These are phyloP conservation scores for Collybia nuda DNA, from an alignment of 768 basidiomycete species.

Conservation along the genomic window DNA sequence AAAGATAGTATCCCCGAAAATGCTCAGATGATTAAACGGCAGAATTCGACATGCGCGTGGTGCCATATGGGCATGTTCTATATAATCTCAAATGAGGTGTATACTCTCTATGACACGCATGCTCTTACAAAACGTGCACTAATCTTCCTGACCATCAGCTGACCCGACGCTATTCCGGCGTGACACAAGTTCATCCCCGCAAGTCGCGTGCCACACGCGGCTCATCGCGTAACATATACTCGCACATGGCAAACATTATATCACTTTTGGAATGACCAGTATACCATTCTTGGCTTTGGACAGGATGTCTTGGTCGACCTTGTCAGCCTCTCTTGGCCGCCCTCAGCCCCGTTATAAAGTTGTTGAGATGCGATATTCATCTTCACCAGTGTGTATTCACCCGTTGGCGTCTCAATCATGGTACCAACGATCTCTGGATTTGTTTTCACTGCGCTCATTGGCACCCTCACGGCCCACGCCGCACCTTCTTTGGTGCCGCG, in stretches of 20 bases:
- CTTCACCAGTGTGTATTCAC: constrained; percentile 1
- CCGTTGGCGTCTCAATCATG: not conserved
- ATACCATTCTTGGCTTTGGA: not conserved
- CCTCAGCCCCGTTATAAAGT: not conserved
- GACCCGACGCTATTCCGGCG: not conserved
- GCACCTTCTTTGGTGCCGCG: constrained; percentile 11
- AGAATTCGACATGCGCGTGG: too few relatives aligned
- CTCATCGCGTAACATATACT: not conserved
- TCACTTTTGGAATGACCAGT: not conserved
- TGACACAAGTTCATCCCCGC: not conserved
- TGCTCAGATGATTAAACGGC: too few relatives aligned
- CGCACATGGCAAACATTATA: not conserved
- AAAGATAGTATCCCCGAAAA: too few relatives aligned
- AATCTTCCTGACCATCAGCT: not conserved
- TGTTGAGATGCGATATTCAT: too few relatives aligned
- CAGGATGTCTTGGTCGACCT: too few relatives aligned
- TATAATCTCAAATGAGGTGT: too few relatives aligned
- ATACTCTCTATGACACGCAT: too few relatives aligned
- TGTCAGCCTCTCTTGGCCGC: not conserved
- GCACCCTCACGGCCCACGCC: constrained; percentile 5
- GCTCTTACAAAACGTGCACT: too few relatives aligned
- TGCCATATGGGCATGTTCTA: too few relatives aligned
- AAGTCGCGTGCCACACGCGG: not conserved
- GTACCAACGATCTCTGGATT: constrained; percentile 1
- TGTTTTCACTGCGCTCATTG: constrained; percentile 5